These are phyloP conservation scores for Scytalidium sp. DNA, from an alignment of 2,329 filamentous ascomycete species.

Conservation along the genomic window DNA sequence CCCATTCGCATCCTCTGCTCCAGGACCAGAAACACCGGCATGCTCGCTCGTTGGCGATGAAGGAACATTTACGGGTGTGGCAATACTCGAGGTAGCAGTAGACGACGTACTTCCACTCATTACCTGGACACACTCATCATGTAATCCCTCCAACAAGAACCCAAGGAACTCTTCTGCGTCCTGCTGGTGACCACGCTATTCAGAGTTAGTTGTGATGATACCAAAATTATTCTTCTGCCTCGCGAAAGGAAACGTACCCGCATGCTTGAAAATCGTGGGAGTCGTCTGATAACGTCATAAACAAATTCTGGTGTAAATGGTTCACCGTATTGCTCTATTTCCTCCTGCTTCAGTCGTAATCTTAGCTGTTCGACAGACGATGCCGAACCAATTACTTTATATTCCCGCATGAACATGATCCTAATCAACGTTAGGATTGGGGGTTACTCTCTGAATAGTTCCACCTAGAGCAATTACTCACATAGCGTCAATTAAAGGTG, in stretches of 20 bases:
- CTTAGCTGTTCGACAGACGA: constrained; percentile 70
- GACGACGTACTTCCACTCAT: constrained; percentile 43
- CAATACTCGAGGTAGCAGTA: constrained; percentile 37
- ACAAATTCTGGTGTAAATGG: constrained; percentile 92
- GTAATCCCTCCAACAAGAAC: constrained; percentile 86
- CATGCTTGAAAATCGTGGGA: constrained; percentile 90
- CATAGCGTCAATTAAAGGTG: constrained; percentile 91
- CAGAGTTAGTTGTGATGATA: constrained; percentile 25
- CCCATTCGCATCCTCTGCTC: constrained; percentile 52
- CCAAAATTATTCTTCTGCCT: neutral
- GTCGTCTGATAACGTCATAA: constrained; percentile 84
- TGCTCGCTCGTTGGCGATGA: constrained; percentile 42
- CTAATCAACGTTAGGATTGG: constrained; percentile 37
- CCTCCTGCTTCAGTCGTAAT: constrained; percentile 71
- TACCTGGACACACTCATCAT: constrained; percentile 84
- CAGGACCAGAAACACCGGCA: constrained; percentile 23
- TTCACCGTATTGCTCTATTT: constrained; percentile 87
- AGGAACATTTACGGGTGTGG: constrained; percentile 36
- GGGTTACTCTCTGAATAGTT: constrained; percentile 3
- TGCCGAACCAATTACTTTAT: constrained; percentile 80
- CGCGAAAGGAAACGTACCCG: constrained; percentile 53
- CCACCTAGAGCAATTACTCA: constrained; percentile 41
- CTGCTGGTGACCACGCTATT: constrained; percentile 87
- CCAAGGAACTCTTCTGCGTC: constrained; percentile 97
- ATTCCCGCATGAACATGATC: constrained; percentile 96